Conservation (phyloP, 1,139 yeast species). For the Geotrichum macrosporum region DNA sequence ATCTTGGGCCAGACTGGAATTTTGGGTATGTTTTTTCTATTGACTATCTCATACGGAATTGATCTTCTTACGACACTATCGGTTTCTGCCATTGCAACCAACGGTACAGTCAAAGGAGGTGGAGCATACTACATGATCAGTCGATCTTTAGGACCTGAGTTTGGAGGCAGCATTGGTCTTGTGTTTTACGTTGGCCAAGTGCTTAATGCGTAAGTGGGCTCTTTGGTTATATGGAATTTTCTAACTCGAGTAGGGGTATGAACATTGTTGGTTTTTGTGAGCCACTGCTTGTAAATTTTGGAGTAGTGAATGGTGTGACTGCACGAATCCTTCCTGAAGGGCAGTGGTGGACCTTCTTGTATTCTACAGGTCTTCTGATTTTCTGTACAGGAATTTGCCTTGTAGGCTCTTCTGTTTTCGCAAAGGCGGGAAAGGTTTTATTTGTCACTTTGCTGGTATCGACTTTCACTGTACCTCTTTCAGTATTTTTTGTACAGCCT, state of each 20-base stretch:
- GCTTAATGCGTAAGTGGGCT: conserved; percentile 49
- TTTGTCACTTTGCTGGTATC: conserved; percentile 66
- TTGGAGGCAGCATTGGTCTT: conserved; percentile 80
- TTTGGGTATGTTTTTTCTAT: conserved; percentile 47
- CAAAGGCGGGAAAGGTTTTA: conserved; percentile 74
- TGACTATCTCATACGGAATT: conserved; percentile 58
- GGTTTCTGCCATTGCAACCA: conserved; percentile 74
- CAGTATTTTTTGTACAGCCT: conserved; percentile 62
- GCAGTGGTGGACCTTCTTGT: conserved; percentile 51
- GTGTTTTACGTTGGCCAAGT: conserved; percentile 77
- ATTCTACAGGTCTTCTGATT: conserved; percentile 62
- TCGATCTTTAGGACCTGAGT: conserved; percentile 73
- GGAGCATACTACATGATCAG: conserved; percentile 83
- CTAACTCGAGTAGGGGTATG: conserved; percentile 42
- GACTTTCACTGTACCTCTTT: conserved; percentile 77
- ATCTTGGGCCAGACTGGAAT: conserved; percentile 76
- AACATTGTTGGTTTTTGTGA: conserved; percentile 79
- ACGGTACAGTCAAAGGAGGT: conserved; percentile 79
- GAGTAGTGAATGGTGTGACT: conserved; percentile 54
- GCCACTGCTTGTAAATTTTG: conserved; percentile 65
- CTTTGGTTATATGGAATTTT: conserved; percentile 18
- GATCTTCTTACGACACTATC: conserved; percentile 66
- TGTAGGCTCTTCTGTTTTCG: conserved; percentile 78
- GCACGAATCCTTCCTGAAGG: conserved; percentile 54
- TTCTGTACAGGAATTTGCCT: conserved; percentile 73